A percentile compares a stretch with the other conserved stretches of the same genome.
These are phyloP conservation scores for Sugiyamaella neomexicana DNA, from an alignment of 1,139 yeast genomes.

Conservation along the genomic window DNA sequence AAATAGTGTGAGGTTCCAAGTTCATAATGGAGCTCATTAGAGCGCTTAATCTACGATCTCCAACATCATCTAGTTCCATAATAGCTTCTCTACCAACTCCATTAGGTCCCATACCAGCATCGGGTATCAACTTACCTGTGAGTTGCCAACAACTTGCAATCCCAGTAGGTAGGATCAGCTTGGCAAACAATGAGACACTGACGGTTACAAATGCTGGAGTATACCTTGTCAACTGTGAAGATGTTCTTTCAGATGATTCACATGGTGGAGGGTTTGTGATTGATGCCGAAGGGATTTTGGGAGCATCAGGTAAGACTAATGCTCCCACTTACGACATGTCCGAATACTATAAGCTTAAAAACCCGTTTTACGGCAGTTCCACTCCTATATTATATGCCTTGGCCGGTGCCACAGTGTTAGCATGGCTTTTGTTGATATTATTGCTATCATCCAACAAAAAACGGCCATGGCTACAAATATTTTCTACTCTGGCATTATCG, in stretches of 20 bases:
- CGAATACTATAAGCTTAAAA: not conserved
- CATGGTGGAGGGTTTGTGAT: slow-evolving; percentile 5
- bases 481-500: slow-evolving; percentile 38
- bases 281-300: not conserved
- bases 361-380: slow-evolving; percentile 40
- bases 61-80: not conserved
- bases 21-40: not conserved
- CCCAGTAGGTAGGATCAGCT: slow-evolving; percentile 4
- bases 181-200: not conserved
- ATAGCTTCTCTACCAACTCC: slow-evolving; percentile 1
- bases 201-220: slow-evolving; percentile 12
- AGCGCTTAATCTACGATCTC: not conserved
- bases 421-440: slow-evolving; percentile 40
- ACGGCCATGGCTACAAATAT: slow-evolving; percentile 41
- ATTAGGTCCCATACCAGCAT: not conserved
- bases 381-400: slow-evolving; percentile 41
- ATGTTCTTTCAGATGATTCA: not conserved
- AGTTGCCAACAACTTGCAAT: slow-evolving; percentile 5
- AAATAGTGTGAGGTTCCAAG: too few relatives aligned
- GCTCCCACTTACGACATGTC: not conserved
- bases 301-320: not conserved
- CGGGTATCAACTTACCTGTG: not conserved
- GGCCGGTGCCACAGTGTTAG: slow-evolving; percentile 39
- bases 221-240: slow-evolving; percentile 9
- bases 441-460: slow-evolving; percentile 36